Base-by-base conservation (phyloP, 805 yeast genomes). In the Brettanomyces sp. region DNA sequence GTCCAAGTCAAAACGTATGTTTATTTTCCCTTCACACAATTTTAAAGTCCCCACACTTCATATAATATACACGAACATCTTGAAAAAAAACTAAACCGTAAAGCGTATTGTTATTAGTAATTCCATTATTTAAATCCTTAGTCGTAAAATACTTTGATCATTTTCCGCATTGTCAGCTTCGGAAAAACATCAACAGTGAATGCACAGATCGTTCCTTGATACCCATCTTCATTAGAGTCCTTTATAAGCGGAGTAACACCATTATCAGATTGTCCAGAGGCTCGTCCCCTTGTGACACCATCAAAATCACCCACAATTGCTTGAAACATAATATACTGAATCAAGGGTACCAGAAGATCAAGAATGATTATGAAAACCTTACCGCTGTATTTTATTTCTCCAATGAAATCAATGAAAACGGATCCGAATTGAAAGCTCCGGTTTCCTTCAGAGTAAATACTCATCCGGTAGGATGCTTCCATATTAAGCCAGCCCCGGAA, bases 321-420 rank as follows among this genome's bases (percentile, higher is more conserved):
- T 13, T 42, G 36, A 44, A 49, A 55, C 22, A 52, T 42, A 4
- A 53, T 21, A 32, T 49, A 41, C 36, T 59, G 64, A 21, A 56
- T 51, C 3, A 52, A 21, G 8, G 50, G 24, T 3, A 60, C 47
- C 3, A 45, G 13, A 5, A 52, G 11, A 44, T 62, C 66, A 12
- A 59, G 38, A 1, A 44, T 4, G 2, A 59, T 21, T 3, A 60
- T 33, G 3, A 48, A 56, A 2, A 42, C 4, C 18, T 23, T 41
- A 21, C 40, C 45, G 3, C 45, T 25, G 4, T 47, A 36, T 14
- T 48, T 47, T 34, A 52, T 42, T 42, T 62, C 62, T 6, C 66
- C 66, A 11, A 62, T 51, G 23, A 62, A 44, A 43, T 59, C 55
- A 41, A 62, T 51, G 42, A 60, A 52, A 5, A 55, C 43, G 3